Conservation (phyloP, 768 basidiomycete genomes). For the Gloeophyllum trabeum region DNA sequence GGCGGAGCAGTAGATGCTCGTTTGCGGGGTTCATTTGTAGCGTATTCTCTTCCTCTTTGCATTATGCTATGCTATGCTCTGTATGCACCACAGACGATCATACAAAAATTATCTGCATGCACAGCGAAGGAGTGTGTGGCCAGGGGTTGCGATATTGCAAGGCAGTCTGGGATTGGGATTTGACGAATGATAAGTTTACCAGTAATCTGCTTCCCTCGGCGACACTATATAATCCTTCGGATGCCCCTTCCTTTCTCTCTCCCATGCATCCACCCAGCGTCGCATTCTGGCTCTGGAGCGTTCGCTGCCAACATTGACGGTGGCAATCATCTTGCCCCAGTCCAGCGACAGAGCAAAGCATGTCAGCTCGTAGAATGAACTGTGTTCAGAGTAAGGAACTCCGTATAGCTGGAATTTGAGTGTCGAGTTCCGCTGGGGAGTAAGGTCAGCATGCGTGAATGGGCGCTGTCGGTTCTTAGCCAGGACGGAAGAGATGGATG, state of each 20-base stretch:
- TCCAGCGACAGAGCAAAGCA: constrained; percentile 87
- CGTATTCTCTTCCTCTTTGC: constrained; percentile 11
- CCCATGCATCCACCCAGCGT: constrained; percentile 86
- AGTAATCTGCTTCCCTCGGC: too few species aligned
- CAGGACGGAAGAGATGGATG: constrained; percentile 57
- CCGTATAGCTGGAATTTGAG: constrained; percentile 63
- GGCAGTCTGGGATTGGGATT: too few species aligned
- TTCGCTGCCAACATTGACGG: constrained; percentile 79
- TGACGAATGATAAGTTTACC: too few species aligned
- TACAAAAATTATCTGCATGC: too few species aligned
- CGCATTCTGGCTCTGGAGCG: constrained; percentile 73
- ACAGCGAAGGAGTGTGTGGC: too few species aligned
- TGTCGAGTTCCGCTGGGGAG: constrained; percentile 62
- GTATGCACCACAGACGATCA: too few species aligned
- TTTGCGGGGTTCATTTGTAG: constrained; percentile 7
- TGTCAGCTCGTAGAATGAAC: constrained; percentile 90
- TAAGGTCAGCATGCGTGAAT: constrained; percentile 63
- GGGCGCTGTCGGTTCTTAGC: constrained; percentile 29
- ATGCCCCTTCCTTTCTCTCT: constrained; percentile 65
- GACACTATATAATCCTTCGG: too few species aligned
- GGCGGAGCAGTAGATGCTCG: constrained; percentile 43
- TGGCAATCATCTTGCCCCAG: constrained; percentile 88
- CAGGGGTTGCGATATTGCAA: too few species aligned
- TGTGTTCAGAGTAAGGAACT: constrained; percentile 92
- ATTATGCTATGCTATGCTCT: constrained; percentile 15